These are phyloP conservation scores for Neonectria neomacrospora DNA, from an alignment of 2,329 filamentous ascomycete genomes.

Conservation along the genomic window DNA sequence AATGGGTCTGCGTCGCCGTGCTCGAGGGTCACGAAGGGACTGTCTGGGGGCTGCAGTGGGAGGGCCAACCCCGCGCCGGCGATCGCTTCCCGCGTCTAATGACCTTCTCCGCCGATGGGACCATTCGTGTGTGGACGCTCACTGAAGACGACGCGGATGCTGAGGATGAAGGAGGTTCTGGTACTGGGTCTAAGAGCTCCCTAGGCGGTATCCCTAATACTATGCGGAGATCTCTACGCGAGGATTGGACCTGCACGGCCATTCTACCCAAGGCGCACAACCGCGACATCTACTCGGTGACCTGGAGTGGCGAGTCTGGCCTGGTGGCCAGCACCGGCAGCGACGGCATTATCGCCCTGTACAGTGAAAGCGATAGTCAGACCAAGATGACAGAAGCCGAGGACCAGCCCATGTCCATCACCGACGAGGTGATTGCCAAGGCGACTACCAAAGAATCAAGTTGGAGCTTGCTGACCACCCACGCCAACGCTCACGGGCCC, in stretches of 20 bases:
- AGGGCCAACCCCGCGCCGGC: constrained; percentile 54
- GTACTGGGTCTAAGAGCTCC: constrained; percentile 50
- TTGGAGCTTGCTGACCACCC: constrained; percentile 78
- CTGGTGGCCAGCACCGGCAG: constrained; percentile 89
- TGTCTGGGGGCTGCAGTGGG: constrained; percentile 89
- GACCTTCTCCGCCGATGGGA: constrained; percentile 87
- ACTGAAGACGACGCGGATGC: constrained; percentile 63
- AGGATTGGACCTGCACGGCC: constrained; percentile 84
- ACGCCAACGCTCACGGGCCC: constrained; percentile 83
- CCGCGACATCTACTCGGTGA: constrained; percentile 83
- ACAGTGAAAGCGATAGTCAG: constrained; percentile 66
- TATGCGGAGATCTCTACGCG: constrained; percentile 80
- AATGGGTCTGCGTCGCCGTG: constrained; percentile 91
- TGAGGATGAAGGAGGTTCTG: constrained; percentile 36
- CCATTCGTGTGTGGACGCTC: constrained; percentile 82
- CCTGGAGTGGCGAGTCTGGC: constrained; percentile 84
- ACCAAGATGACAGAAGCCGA: constrained; percentile 42
- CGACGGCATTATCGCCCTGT: constrained; percentile 84
- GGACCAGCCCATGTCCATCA: constrained; percentile 44
- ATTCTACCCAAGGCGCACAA: constrained; percentile 81
- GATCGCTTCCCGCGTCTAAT: constrained; percentile 71
- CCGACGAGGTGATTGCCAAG: constrained; percentile 12
- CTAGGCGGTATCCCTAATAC: constrained; percentile 84
- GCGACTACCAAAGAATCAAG: constrained; percentile 52
- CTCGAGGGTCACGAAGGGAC: constrained; percentile 85